Percentiles rank a stretch among this genome's conserved stretches.
Evolutionary conservation across 176 grass and related monocot species (phyloP).

Genomic region (sorghum (Sorghum bicolor)): DNA sequence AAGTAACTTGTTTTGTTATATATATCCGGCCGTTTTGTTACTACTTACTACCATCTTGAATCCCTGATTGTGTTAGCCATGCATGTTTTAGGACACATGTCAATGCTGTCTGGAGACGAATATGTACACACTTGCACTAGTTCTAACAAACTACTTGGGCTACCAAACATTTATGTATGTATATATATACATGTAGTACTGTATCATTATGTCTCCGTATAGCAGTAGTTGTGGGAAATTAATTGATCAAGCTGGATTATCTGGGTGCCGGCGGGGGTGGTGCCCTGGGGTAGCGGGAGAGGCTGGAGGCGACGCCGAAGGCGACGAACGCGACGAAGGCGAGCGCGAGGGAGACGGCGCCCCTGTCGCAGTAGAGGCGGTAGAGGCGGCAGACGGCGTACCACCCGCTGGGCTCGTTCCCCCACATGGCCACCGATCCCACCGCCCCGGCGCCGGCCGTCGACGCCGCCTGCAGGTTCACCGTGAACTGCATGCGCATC

Average conservation of each 20-base stretch:
- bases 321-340: slow-evolving; percentile 29
- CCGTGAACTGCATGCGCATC: background rate
- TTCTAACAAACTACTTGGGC: background rate
- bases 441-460: slow-evolving; percentile 28
- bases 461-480: slow-evolving; percentile 37
- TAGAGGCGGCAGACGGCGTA: slow-evolving; percentile 47
- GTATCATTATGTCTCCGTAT: background rate
- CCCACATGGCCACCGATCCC: slow-evolving; percentile 34
- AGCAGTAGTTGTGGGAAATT: background rate
- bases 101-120: background rate
- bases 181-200: background rate
- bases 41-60: background rate
- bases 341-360: slow-evolving; percentile 16
- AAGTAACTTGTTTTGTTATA: background rate
- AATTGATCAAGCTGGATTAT: background rate
- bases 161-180: background rate
- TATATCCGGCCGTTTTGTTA: background rate
- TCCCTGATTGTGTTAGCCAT: background rate
- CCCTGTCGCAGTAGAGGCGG: slow-evolving; percentile 31
- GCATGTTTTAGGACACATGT: background rate
- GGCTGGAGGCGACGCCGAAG: slow-evolving; percentile 18
- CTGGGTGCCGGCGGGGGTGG: background rate
- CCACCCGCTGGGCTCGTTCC: slow-evolving; percentile 54
- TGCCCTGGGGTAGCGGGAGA: slow-evolving; percentile 35
- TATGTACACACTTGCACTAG: background rate